These are phyloP conservation scores for Elongisporangium anandrum DNA, from an alignment of 352 stramenopile genomes.

Conservation along the genomic window DNA sequence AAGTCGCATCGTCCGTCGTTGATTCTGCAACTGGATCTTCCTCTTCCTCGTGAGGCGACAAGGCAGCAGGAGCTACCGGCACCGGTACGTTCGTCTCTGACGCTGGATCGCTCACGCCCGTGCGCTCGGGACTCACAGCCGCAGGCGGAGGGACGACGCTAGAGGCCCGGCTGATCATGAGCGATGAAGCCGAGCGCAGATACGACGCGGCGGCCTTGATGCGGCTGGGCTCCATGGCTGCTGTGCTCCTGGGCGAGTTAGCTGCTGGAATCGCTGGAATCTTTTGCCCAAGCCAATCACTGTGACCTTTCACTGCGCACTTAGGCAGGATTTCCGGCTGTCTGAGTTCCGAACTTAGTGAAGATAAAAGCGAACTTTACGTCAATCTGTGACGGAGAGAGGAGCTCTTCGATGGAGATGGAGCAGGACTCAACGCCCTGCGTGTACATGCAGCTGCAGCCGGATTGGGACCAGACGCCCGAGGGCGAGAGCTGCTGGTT, in stretches of 20 bases:
- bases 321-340: background rate
- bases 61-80: background rate
- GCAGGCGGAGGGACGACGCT: background rate
- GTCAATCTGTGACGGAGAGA: background rate
- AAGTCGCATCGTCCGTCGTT: background rate
- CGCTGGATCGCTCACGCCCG: background rate
- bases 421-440: constrained; percentile 2
- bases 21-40: background rate
- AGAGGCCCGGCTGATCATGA: background rate
- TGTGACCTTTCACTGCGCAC: background rate
- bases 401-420: background rate
- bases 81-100: background rate
- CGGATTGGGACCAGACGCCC: constrained; percentile 33
- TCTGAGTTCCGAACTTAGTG: background rate
- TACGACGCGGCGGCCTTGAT: constrained; percentile 35
- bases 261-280: background rate
- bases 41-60: background rate
- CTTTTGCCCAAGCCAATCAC: background rate
- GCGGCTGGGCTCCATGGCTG: constrained; percentile 5
- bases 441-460: constrained; percentile 62
- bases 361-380: background rate
- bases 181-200: constrained; percentile 14
- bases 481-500: constrained; percentile 34
- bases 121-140: background rate
- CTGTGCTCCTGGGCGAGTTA: background rate